Evolutionary conservation across 768 basidiomycete genomes (phyloP).

Genomic region (Strobilomyces confusus): DNA sequence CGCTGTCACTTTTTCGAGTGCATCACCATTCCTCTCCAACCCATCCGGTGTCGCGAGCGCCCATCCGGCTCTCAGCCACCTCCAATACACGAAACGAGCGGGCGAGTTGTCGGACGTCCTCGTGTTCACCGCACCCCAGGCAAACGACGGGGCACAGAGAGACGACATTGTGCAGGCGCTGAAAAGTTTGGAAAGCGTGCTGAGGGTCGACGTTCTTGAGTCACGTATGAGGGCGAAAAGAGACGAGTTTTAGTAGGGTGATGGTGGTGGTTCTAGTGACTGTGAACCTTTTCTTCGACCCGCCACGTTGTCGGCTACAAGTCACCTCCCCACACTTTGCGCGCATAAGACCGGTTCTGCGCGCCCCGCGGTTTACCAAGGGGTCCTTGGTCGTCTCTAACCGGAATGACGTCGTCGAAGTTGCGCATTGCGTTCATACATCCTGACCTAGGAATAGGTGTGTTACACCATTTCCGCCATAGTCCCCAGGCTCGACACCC

Average conservation of each 20-base stretch:
- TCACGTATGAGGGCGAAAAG: constrained; percentile 21
- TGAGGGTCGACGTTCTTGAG: constrained; percentile 24
- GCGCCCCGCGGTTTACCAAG: neutral
- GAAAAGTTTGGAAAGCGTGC: constrained; percentile 15
- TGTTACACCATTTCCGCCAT: neutral
- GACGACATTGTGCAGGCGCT: constrained; percentile 16
- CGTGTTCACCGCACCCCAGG: constrained; percentile 13
- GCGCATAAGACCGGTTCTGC: neutral
- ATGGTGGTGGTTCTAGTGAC: neutral
- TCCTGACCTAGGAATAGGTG: constrained; percentile 93
- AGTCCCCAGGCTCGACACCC: neutral
- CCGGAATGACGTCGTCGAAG: constrained; percentile 11
- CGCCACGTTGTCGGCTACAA: neutral
- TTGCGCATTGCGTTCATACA: constrained; percentile 81
- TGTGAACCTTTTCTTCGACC: neutral
- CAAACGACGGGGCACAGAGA: neutral
- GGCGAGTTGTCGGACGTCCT: constrained; percentile 23
- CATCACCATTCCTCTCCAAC: constrained; percentile 22
- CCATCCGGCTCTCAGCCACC: constrained; percentile 19
- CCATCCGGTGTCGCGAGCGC: constrained; percentile 19
- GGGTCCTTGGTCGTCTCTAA: neutral
- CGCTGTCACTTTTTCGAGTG: constrained; percentile 26
- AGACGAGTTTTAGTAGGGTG: constrained; percentile 21
- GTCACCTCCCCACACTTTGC: neutral
- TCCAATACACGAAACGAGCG: constrained; percentile 22